Base-by-base conservation (phyloP, 768 basidiomycete genomes). In the Austroboletus eburneus region DNA sequence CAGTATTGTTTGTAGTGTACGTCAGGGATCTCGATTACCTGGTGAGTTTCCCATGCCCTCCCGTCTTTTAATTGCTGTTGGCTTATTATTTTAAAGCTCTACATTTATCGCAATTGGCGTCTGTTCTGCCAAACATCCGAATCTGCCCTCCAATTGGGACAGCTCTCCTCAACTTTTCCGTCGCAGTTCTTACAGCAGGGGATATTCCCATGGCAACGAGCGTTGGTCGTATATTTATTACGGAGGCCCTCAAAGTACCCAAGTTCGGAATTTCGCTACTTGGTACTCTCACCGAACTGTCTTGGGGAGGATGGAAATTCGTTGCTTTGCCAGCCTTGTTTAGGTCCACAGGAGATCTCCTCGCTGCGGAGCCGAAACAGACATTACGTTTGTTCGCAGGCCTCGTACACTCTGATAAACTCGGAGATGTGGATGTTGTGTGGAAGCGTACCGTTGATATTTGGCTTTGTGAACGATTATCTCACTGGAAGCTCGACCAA, bases 251-350 rank as follows among this genome's bases (percentile, higher is more conserved):
- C 24, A 56, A 55, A 33, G 39, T 48, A 2, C 63, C 63, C 30
- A 49, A 43, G 7, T 80, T 86, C 49, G 78, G 76, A 1, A 51
- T 81, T 3, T 72, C 74, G 24, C 65, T 91, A 5, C 74, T 79
- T 23, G 81, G 82, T 1, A 69, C 76, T 5, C 74, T 91, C 7
- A 74, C 81, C 2, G 81, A 84, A 39, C 64, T 83, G 5, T 72
- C 72, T 0, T 91, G 87, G 85, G 79, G 79, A 17, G 89, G 87
- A 3, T 91, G 87, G 87, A 87, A 81, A 59, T 69, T 79, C 25
- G 62, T 89, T 9, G 85, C 77, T 13, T 59, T 83, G 2, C 83
- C 87, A 2, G 63, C 73, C 12, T 57, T 88, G n/a, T 55, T 80
- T 13, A 79, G 77, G 54, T 67, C 70, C 24, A 77, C 76, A 2